Conservation (phyloP, 352 stramenopile genomes). For the Phytophthora meadii region DNA sequence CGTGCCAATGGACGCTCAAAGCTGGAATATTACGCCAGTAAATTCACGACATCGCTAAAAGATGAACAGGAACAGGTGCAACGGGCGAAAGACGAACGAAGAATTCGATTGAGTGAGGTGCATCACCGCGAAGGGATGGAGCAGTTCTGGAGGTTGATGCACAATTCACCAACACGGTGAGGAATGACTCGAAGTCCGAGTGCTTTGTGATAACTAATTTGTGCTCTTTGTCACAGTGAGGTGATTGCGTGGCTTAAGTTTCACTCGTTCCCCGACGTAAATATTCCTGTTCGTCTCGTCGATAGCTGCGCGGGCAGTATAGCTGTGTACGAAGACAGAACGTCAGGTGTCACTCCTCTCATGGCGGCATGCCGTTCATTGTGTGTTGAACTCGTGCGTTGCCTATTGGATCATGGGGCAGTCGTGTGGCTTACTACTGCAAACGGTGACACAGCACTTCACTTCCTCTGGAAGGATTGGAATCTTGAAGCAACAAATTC, state of each 20-base stretch:
- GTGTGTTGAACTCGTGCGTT: slow-evolving; percentile 53
- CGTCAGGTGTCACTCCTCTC: slow-evolving; percentile 61
- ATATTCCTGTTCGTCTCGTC: slow-evolving; percentile 50
- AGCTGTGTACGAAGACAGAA: slow-evolving; percentile 30
- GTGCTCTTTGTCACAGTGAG: slow-evolving; percentile 44
- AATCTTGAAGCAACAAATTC: slow-evolving; percentile 13
- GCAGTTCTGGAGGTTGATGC: slow-evolving; percentile 71
- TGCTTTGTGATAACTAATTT: not conserved
- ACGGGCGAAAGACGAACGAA: slow-evolving; percentile 34
- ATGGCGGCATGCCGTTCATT: slow-evolving; percentile 71
- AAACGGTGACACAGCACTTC: slow-evolving; percentile 72
- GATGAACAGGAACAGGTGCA: slow-evolving; percentile 37
- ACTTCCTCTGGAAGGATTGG: slow-evolving; percentile 72
- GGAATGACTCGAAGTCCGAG: not conserved
- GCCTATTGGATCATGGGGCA: slow-evolving; percentile 58
- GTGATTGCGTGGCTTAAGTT: slow-evolving; percentile 65
- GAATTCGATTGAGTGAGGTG: slow-evolving; percentile 45
- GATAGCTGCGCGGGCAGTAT: not conserved
- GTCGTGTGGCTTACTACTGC: slow-evolving; percentile 59
- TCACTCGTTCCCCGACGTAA: slow-evolving; percentile 73
- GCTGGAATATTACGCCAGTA: slow-evolving; percentile 57
- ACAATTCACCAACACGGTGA: slow-evolving; percentile 41
- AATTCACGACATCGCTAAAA: slow-evolving; percentile 44
- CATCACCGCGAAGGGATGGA: slow-evolving; percentile 50
- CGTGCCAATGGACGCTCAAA: slow-evolving; percentile 36